phyloP scores from a whole-genome alignment of 2,329 filamentous ascomycete species.

The Sporothrix schenckii region DNA sequence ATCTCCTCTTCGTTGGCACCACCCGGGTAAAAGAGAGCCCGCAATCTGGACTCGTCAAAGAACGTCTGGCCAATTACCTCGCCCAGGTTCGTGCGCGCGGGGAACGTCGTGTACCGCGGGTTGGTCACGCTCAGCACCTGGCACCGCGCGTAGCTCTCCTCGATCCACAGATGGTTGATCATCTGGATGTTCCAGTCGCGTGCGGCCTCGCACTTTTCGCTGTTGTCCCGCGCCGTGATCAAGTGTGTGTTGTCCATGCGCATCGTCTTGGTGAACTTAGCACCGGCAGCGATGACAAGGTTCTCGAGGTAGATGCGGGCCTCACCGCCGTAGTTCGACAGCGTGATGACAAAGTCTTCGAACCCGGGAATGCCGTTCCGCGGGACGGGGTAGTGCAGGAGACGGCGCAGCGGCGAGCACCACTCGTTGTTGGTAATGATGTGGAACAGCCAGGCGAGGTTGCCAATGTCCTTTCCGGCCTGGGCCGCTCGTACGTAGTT shows the following conservation, averaged over 20 bases:
- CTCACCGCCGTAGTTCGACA: constrained; percentile 96
- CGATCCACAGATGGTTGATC: constrained; percentile 94
- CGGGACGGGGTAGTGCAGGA: constrained; percentile 89
- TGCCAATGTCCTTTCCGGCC: constrained; percentile 80
- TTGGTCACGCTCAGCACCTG: constrained; percentile 72
- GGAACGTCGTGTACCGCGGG: constrained; percentile 81
- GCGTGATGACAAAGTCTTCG: constrained; percentile 72
- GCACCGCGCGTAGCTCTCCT: constrained; percentile 94
- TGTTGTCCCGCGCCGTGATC: constrained; percentile 83
- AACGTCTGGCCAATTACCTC: constrained; percentile 90
- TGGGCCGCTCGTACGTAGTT: constrained; percentile 79
- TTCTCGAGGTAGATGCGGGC: constrained; percentile 93
- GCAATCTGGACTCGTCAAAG: constrained; percentile 66
- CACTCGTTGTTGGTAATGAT: constrained; percentile 86
- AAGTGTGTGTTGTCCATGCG: constrained; percentile 95
- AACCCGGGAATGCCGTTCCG: constrained; percentile 79
- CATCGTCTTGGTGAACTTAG: constrained; percentile 91
- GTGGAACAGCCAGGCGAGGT: constrained; percentile 90
- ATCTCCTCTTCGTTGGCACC: constrained; percentile 45
- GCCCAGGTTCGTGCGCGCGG: constrained; percentile 83
- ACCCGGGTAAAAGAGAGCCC: constrained; percentile 71
- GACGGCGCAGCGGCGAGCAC: constrained; percentile 78
- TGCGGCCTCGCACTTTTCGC: constrained; percentile 92
- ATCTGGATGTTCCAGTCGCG: constrained; percentile 89
- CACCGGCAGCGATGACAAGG: constrained; percentile 79